These are phyloP conservation scores for Colletotrichum kahawae DNA, from an alignment of 2,329 filamentous ascomycete genomes.

Conservation along the genomic window DNA sequence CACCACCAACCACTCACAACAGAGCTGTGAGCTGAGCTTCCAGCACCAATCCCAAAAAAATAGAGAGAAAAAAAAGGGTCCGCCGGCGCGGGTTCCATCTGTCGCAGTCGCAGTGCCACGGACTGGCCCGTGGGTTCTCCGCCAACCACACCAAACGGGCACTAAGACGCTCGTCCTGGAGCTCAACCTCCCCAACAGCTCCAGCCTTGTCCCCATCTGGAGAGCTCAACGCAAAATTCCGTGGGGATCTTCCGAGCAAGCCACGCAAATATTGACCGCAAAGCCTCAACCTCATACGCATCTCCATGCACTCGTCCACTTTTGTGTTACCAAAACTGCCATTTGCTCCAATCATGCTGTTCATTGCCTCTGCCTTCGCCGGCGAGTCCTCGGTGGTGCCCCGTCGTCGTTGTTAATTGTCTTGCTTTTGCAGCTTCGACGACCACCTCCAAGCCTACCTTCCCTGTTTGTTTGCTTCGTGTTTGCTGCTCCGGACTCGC, in stretches of 20 bases:
- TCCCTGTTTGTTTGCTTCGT: not conserved
- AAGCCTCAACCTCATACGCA: not conserved
- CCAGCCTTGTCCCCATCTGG: constrained; percentile 22
- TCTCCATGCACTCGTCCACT: not conserved
- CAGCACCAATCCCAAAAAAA: not conserved
- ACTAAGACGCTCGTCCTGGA: constrained; percentile 3
- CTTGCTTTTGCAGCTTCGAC: not conserved
- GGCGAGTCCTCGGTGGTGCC: not conserved
- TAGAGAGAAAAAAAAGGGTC: constrained; percentile 5
- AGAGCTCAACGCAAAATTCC: constrained; percentile 25
- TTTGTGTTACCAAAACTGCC: not conserved
- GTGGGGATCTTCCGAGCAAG: constrained; percentile 20
- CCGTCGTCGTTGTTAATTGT: not conserved
- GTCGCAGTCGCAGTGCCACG: constrained; percentile 9
- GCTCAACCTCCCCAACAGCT: constrained; percentile 23
- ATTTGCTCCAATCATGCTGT: not conserved
- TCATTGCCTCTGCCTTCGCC: not conserved
- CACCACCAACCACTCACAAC: not conserved
- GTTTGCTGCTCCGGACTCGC: not conserved
- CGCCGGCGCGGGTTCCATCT: not conserved
- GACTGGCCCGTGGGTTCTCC: constrained; percentile 18
- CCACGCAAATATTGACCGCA: not conserved
- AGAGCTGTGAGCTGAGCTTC: not conserved
- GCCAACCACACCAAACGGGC: constrained; percentile 10
- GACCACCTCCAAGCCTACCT: not conserved